A percentile compares a stretch with the other conserved stretches of the same genome.
phyloP scores from a whole-genome alignment of 306 rosid species.

The Vicia villosa region DNA sequence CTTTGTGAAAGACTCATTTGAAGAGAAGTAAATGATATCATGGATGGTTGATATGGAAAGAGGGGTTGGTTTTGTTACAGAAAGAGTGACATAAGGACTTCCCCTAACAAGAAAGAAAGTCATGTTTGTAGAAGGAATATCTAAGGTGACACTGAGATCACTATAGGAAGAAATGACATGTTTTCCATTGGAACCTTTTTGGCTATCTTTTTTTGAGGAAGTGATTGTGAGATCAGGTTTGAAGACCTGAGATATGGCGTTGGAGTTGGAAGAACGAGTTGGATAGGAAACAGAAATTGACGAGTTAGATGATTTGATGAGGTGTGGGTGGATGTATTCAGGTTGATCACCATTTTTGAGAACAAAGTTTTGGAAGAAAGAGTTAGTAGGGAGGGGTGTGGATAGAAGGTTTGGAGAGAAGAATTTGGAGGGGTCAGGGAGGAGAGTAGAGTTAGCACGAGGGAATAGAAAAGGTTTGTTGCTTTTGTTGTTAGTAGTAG shows the following conservation, averaged over 20 bases:
- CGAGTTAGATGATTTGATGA: slow-evolving; percentile 54
- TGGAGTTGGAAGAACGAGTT: slow-evolving; percentile 36
- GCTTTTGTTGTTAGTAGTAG: neutral
- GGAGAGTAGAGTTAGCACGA: slow-evolving; percentile 43
- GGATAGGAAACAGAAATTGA: slow-evolving; percentile 64
- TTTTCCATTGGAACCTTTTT: neutral
- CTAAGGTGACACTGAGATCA: slow-evolving; percentile 71
- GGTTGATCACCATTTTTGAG: slow-evolving; percentile 75
- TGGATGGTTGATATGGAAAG: slow-evolving; percentile 59
- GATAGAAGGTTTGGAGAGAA: slow-evolving; percentile 60
- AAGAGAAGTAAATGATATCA: slow-evolving; percentile 47
- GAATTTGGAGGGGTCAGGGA: slow-evolving; percentile 68
- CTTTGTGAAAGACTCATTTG: slow-evolving; percentile 49
- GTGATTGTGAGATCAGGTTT: slow-evolving; percentile 60
- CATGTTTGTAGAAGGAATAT: slow-evolving; percentile 58
- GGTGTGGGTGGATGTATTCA: slow-evolving; percentile 69
- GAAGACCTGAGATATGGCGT: slow-evolving; percentile 51
- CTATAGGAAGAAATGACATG: slow-evolving; percentile 61
- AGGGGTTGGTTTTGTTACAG: slow-evolving; percentile 28
- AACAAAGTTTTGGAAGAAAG: slow-evolving; percentile 69
- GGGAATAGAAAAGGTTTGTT: slow-evolving; percentile 56
- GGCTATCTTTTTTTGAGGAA: slow-evolving; percentile 29
- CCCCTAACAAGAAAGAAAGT: slow-evolving; percentile 68
- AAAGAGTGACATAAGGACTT: slow-evolving; percentile 62
- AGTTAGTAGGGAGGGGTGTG: slow-evolving; percentile 62